Evolutionary conservation across 352 stramenopile species (phyloP), one percentile per base, ranked within the genome.

Genomic region (Globisporangium polare): DNA sequence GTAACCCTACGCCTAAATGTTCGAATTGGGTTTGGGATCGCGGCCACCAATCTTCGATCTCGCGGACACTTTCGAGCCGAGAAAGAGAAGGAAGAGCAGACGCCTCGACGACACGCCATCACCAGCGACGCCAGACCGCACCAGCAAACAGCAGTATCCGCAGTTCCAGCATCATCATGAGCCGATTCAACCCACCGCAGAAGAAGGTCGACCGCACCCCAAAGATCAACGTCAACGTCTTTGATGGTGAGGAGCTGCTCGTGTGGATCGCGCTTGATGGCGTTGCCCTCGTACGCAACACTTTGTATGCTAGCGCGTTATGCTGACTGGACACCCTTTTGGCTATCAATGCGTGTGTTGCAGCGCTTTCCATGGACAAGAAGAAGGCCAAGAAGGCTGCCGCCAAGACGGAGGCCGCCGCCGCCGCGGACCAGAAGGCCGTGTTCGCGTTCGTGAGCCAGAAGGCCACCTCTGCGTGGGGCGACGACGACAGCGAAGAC

Each of bases 371-470:
- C 37, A 37, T 37, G 24, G 58, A 65, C n/a, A 65, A 90, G 50
- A 92, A 88, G 64, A 80, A 91, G 69, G 79, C 77, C 61, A 80
- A 85, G 71, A 88, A 83, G 51, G 74, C 73, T 60, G 68, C 55
- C 5, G 68, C 55, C 5, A 72, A 80, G 64, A 53, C 68, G n/a
- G 65, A 59, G 33, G 59, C 53, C n/a, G 57, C 66, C 13, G 41
- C 53, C 43, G 41, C 53, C 43, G 72, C 79, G 33, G 65, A 69
- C 29, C 79, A 77, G 58, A 80, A 78, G 54, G 75, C 72, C 45
- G 83, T 88, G 51, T 83, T 84, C 24, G 88, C 83, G 27, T 94
- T 94, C 46, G 78, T 91, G 47, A 80, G 70, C 67, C 78, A 88
- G 46, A 73, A 78, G 66, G 86, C 83, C 51, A 82, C 72, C 53